Evolutionary conservation across 768 basidiomycete genomes (phyloP), one percentile per base, ranked within the genome.

Genomic region (Kwoniella dendrophila): DNA sequence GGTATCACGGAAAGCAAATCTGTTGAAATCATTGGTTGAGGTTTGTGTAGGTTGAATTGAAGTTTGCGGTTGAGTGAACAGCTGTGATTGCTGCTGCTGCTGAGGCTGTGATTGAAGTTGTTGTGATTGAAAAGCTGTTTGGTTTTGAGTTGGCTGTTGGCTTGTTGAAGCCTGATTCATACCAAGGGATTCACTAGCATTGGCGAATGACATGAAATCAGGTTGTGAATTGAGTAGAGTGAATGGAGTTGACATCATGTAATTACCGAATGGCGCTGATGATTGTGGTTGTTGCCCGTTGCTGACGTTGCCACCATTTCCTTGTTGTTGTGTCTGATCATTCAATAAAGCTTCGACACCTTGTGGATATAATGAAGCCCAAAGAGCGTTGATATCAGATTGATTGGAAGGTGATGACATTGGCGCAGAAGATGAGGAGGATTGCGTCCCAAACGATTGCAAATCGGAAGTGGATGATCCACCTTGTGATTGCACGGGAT

Each of bases 311-410:
- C n/a, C n/a, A n/a, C n/a, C n/a, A n/a, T n/a, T n/a, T n/a, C n/a
- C n/a, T 40, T 60, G 51, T 58, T 27, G n/a, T 36, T 58, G 69
- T 4, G 41, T 10, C 12, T 56, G 54, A 29, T 33, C 43, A 24
- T 20, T 29, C 18, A 65, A 20, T 18, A 56, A 27, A n/a, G 51
- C 27, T 49, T 50, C 50, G 24, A 57, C 61, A 43, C 66, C 68
- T 27, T 70, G 60, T 4, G 69, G 73, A 54, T 72, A 68, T 47
- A 72, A 68, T 51, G 71, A 70, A 11, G 70, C 70, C 73, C 73
- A 74, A 5, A 74, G 53, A 2, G 73, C 73, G 30, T 74, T 70
- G 27, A 74, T 64, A 22, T 74, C 73, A 16, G 68, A 64, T 43
- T 67, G 66, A 27, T 48, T 52, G 10, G 63, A 56, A 22, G 40